These are phyloP conservation scores for Scenedesmus sp. DNA, from an alignment of 163 green algal species.

Conservation along the genomic window DNA sequence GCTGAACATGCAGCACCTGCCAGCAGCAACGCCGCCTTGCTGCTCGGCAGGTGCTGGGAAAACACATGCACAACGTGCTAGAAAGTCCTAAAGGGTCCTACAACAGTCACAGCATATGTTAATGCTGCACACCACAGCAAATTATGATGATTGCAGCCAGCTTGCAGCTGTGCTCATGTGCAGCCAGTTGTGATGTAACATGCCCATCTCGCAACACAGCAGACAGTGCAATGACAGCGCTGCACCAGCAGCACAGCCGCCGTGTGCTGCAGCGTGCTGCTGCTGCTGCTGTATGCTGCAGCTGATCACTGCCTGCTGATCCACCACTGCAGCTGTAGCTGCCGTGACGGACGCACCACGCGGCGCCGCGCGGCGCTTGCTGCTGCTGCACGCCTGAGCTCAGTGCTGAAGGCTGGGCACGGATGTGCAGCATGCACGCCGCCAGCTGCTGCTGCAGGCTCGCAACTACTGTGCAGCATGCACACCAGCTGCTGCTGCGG, in stretches of 20 bases:
- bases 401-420: neutral
- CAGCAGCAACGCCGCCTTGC: neutral
- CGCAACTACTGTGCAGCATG: neutral
- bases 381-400: neutral
- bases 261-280: neutral
- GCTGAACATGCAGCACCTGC: neutral
- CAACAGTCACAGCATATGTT: neutral
- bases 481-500: neutral
- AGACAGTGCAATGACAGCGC: neutral
- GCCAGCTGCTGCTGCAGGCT: neutral
- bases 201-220: neutral
- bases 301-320: no score
- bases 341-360: neutral
- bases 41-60: neutral
- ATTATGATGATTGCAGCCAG: neutral
- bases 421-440: neutral
- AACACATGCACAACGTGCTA: neutral
- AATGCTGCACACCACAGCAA: neutral
- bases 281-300: neutral
- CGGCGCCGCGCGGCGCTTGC: neutral
- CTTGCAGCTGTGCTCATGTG: neutral
- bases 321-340: neutral
- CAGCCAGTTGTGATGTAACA: neutral
- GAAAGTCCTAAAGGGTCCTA: neutral
- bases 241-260: neutral